Evolutionary conservation across 441 rosid species (phyloP).

Genomic region (Pelargonium myrrhifolium): DNA sequence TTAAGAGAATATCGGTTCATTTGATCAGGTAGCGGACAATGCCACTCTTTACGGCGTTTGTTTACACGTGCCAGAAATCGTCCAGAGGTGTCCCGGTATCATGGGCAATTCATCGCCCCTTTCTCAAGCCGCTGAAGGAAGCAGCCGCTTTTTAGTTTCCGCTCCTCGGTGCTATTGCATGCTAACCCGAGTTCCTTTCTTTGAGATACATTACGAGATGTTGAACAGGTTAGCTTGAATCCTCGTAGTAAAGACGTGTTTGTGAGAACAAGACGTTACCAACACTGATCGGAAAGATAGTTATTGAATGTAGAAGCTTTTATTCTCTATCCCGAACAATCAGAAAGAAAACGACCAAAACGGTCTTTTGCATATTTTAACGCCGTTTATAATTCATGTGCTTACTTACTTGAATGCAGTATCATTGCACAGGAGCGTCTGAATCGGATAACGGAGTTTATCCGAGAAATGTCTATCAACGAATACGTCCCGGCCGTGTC

Average conservation of each 20-base stretch:
- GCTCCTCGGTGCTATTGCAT: slow-evolving; percentile 98
- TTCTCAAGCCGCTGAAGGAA: slow-evolving; percentile 43
- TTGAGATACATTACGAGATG: slow-evolving; percentile 92
- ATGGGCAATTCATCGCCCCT: slow-evolving; percentile 52
- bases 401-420: slow-evolving; percentile 52
- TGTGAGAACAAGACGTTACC: no score
- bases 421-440: slow-evolving; percentile 95
- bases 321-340: no score
- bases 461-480: slow-evolving; percentile 59
- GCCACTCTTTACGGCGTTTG: slow-evolving; percentile 94
- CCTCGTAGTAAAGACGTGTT: no score
- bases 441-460: slow-evolving; percentile 73
- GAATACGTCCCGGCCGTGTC: slow-evolving; percentile 36
- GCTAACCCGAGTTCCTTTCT: slow-evolving; percentile 88
- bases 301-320: no score
- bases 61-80: slow-evolving; percentile 78
- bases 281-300: no score
- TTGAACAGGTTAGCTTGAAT: slow-evolving; percentile 60
- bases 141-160: slow-evolving; percentile 74
- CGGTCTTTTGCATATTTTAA: no score
- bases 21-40: slow-evolving; percentile 77
- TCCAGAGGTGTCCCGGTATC: slow-evolving; percentile 87
- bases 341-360: no score
- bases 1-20: slow-evolving; percentile 20
- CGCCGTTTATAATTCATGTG: slow-evolving; percentile 9